Percentiles rank a stretch among this genome's conserved stretches.
phyloP scores from a whole-genome alignment of 306 rosid species.

The Vicia villosa region DNA sequence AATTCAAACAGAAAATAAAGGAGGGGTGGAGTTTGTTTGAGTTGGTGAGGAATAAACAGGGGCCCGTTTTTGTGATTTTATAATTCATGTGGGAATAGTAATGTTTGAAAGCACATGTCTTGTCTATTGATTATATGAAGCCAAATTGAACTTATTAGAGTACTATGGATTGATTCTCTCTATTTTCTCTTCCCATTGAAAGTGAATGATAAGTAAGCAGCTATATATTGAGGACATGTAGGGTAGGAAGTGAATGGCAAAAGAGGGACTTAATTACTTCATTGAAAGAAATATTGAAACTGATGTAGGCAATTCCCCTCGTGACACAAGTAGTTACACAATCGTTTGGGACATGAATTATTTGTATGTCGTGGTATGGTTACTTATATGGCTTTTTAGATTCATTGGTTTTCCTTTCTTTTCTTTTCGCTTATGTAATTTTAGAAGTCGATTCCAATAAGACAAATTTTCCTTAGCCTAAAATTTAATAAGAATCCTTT shows the following conservation, averaged over 20 bases:
- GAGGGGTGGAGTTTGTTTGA: slow-evolving; percentile 13
- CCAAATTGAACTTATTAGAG: slow-evolving; percentile 18
- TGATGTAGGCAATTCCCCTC: not conserved
- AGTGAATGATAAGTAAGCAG: not conserved
- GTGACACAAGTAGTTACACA: not conserved
- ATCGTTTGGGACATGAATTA: not conserved
- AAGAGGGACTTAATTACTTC: not conserved
- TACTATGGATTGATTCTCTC: slow-evolving; percentile 3
- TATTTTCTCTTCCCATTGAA: slow-evolving; percentile 5
- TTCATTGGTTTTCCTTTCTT: not conserved
- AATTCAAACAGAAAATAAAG: not conserved
- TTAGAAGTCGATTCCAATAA: not conserved
- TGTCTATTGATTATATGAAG: slow-evolving; percentile 32
- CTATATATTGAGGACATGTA: slow-evolving; percentile 33
- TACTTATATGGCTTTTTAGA: not conserved
- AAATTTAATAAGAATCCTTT: not conserved
- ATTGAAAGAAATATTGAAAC: not conserved
- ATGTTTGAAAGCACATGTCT: slow-evolving; percentile 49
- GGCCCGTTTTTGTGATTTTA: slow-evolving; percentile 14
- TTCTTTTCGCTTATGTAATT: not conserved
- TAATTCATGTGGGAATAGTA: slow-evolving; percentile 11
- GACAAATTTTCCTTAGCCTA: not conserved
- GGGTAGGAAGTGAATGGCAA: slow-evolving; percentile 10
- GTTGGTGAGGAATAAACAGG: slow-evolving; percentile 29
- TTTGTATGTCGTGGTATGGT: not conserved